A percentile compares a stretch with the other conserved stretches of the same genome.
These are phyloP conservation scores for Anastatica hierochuntica DNA, from an alignment of 345 rosid species.

Conservation along the genomic window DNA sequence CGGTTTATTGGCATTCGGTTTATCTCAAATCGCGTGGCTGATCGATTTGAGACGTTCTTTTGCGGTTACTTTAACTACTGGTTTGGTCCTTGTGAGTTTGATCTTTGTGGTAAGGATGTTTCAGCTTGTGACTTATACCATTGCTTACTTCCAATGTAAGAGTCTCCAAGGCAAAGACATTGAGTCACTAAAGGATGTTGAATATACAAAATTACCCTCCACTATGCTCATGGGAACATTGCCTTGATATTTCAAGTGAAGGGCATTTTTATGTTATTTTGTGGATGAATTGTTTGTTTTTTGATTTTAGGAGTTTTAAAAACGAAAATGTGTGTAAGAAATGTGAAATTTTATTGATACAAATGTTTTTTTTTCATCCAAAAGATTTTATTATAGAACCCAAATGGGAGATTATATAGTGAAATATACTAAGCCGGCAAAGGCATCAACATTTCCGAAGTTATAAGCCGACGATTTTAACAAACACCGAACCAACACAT, in stretches of 20 bases:
- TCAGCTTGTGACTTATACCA: slow-evolving; percentile 30
- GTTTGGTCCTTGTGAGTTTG: slow-evolving; percentile 21
- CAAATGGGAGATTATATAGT: too few relatives aligned
- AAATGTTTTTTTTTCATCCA: too few relatives aligned
- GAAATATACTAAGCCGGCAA: too few relatives aligned
- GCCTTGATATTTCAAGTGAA: slow-evolving; percentile 5
- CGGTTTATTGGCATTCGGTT: neutral
- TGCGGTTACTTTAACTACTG: neutral
- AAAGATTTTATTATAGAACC: too few relatives aligned
- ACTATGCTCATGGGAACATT: neutral
- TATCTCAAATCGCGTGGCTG: slow-evolving; percentile 6
- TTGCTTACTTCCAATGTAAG: slow-evolving; percentile 41
- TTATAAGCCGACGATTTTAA: too few relatives aligned
- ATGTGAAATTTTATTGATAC: too few relatives aligned
- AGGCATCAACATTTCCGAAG: too few relatives aligned
- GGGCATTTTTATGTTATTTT: neutral
- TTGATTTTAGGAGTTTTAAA: too few relatives aligned
- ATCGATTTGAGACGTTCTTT: neutral
- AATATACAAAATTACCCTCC: slow-evolving; percentile 33
- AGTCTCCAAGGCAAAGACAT: slow-evolving; percentile 36
- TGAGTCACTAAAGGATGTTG: slow-evolving; percentile 26
- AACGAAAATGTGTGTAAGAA: neutral
- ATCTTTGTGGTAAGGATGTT: slow-evolving; percentile 27
- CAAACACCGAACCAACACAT: too few relatives aligned
- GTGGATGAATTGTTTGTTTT: neutral